Evolutionary conservation across 805 yeast species (phyloP).

Genomic region (Saccharomycopsis vini): DNA sequence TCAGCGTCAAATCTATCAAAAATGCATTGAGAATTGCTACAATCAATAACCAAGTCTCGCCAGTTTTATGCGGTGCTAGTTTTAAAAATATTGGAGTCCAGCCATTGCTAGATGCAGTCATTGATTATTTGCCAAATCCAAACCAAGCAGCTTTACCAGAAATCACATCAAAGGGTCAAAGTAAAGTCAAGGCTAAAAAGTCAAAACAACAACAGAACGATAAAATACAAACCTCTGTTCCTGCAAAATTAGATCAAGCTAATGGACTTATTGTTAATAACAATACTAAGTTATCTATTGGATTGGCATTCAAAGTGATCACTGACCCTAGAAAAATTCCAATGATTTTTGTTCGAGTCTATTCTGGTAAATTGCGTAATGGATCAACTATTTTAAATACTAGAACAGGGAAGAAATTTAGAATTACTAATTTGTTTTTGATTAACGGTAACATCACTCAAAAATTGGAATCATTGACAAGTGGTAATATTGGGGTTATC

Average conservation of each 20-base stretch:
- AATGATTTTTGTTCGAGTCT: constrained; percentile 80
- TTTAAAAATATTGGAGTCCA: constrained; percentile 92
- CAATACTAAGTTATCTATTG: constrained; percentile 56
- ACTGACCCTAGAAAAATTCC: constrained; percentile 78
- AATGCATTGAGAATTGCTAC: constrained; percentile 59
- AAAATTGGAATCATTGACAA: constrained; percentile 49
- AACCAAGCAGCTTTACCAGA: constrained; percentile 52
- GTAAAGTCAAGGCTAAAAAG: constrained; percentile 18
- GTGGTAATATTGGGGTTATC: constrained; percentile 92
- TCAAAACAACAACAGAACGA: constrained; percentile 19
- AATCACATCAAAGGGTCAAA: constrained; percentile 27
- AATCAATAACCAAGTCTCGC: constrained; percentile 47
- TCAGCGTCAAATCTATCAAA: constrained; percentile 47
- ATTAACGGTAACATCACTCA: constrained; percentile 88
- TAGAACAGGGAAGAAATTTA: constrained; percentile 55
- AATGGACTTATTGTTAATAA: constrained; percentile 46
- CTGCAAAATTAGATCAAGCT: constrained; percentile 31
- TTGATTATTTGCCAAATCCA: constrained; percentile 90
- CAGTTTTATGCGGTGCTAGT: constrained; percentile 89
- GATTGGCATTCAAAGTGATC: constrained; percentile 85
- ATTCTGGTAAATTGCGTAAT: constrained; percentile 65
- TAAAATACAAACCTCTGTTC: too few relatives aligned
- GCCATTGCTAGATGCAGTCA: constrained; percentile 91
- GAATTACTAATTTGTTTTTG: constrained; percentile 57
- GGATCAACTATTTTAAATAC: constrained; percentile 60